Evolutionary conservation across 331 rosid species (phyloP).

Genomic region (Malus hybrid): DNA sequence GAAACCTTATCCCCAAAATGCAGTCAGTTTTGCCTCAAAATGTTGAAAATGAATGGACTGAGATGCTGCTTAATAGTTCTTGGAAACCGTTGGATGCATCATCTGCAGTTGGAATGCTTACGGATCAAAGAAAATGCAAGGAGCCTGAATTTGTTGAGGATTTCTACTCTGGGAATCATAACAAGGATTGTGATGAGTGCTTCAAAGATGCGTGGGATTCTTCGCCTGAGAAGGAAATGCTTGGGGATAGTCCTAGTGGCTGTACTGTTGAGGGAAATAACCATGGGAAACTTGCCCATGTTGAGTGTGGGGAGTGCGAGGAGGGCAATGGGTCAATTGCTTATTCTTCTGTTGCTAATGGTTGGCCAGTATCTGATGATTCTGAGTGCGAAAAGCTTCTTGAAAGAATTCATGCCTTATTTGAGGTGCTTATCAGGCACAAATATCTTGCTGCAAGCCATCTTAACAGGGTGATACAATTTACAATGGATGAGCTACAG

Average conservation of each 20-base stretch:
- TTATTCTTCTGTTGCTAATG: slow-evolving; percentile 41
- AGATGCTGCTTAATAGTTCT: slow-evolving; percentile 70
- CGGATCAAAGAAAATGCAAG: slow-evolving; percentile 29
- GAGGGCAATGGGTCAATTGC: slow-evolving; percentile 29
- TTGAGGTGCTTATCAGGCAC: slow-evolving; percentile 69
- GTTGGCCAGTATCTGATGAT: slow-evolving; percentile 85
- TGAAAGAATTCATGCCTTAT: slow-evolving; percentile 60
- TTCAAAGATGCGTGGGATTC: slow-evolving; percentile 49
- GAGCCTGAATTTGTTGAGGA: slow-evolving; percentile 38
- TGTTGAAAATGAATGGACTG: slow-evolving; percentile 69
- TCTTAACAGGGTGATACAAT: slow-evolving; percentile 74
- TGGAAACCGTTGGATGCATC: slow-evolving; percentile 82
- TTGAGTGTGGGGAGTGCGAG: slow-evolving; percentile 31
- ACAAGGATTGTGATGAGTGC: slow-evolving; percentile 38
- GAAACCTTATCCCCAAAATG: slow-evolving; percentile 59
- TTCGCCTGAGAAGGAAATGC: slow-evolving; percentile 34
- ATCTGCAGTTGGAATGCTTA: slow-evolving; percentile 69
- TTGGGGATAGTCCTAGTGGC: slow-evolving; percentile 24
- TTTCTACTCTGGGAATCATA: slow-evolving; percentile 27
- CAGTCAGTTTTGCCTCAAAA: slow-evolving; percentile 69
- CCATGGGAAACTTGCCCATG: slow-evolving; percentile 29
- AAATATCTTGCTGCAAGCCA: slow-evolving; percentile 80
- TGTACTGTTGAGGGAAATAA: slow-evolving; percentile 21
- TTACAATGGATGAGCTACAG: slow-evolving; percentile 72
- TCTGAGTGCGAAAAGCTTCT: slow-evolving; percentile 71